Conservation (phyloP, 306 rosid genomes). For the Acacia confusa region DNA sequence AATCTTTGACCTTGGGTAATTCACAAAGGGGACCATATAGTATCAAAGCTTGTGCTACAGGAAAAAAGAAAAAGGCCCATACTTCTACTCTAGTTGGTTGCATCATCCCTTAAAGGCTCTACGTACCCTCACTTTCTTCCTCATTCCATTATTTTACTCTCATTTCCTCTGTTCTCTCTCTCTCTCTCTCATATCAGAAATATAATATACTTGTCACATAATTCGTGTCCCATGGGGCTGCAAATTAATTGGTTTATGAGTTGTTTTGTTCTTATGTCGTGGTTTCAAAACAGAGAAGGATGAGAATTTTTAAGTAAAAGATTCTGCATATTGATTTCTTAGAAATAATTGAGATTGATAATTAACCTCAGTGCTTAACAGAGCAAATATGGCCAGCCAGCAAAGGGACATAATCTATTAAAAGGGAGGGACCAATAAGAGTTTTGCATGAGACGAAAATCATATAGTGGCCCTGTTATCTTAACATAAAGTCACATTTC, state of each 20-base stretch:
- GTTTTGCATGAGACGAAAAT: constrained; percentile 8
- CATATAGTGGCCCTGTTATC: constrained; percentile 24
- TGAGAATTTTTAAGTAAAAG: neutral
- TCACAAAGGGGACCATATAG: constrained; percentile 26
- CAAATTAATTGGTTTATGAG: neutral
- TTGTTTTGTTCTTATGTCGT: neutral
- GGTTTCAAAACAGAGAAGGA: constrained; percentile 9
- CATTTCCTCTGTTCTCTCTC: neutral
- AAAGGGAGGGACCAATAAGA: constrained; percentile 36
- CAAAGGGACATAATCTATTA: constrained; percentile 38
- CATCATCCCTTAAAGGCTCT: neutral
- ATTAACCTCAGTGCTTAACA: constrained; percentile 18
- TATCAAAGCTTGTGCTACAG: constrained; percentile 18
- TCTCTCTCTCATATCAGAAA: neutral
- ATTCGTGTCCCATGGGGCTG: neutral
- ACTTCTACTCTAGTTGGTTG: constrained; percentile 8
- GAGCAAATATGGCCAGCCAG: constrained; percentile 25
- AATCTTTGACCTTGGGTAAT: constrained; percentile 41
- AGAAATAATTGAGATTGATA: constrained; percentile 25
- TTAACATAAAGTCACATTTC: constrained; percentile 37
- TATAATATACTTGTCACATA: neutral
- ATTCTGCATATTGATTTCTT: neutral
- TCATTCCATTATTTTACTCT: constrained; percentile 6
- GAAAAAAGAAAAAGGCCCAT: constrained; percentile 14
- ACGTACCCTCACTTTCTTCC: neutral